Evolutionary conservation across 192 early-diverging fungal species (phyloP).

Genomic region (Gryganskiella cystojenkinii): DNA sequence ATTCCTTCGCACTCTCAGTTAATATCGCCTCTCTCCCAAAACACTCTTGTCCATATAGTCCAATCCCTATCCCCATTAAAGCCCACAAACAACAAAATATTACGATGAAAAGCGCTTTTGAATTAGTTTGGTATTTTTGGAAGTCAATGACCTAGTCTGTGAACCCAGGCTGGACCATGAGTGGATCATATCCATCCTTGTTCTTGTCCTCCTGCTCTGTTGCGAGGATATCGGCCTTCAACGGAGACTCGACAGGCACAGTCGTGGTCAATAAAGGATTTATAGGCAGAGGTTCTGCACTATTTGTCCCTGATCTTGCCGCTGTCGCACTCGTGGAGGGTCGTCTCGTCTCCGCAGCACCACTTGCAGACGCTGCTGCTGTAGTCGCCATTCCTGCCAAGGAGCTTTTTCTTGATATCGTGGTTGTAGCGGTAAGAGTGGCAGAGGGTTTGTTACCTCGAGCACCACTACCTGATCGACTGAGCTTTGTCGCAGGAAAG

Average conservation of each 20-base stretch:
- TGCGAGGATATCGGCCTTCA: conserved; percentile 9
- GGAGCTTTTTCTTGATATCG: conserved; percentile 22
- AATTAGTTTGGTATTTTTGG: no score
- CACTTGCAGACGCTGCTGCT: not conserved
- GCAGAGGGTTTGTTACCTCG: conserved; percentile 4
- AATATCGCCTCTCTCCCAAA: no score
- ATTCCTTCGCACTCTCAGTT: no score
- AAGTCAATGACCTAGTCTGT: conserved; percentile 4
- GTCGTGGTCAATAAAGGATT: not conserved
- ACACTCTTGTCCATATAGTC: no score
- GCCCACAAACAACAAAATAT: no score
- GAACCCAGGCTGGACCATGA: conserved; percentile 38
- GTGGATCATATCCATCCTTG: conserved; percentile 40
- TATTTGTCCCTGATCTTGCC: not conserved
- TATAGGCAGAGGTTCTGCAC: not conserved
- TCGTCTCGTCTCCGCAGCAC: not conserved
- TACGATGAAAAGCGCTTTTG: no score
- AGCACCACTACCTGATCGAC: conserved; percentile 42
- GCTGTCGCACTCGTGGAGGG: not conserved
- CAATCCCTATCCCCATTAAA: no score
- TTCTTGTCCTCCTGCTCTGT: conserved; percentile 28
- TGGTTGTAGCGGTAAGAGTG: not conserved
- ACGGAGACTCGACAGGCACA: not conserved
- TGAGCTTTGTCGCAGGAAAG: conserved; percentile 43
- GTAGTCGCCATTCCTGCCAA: conserved; percentile 12